Percentiles rank a stretch among this genome's conserved stretches.
Conservation (phyloP, 2,329 filamentous ascomycete genomes). For the Cytospora mali region DNA sequence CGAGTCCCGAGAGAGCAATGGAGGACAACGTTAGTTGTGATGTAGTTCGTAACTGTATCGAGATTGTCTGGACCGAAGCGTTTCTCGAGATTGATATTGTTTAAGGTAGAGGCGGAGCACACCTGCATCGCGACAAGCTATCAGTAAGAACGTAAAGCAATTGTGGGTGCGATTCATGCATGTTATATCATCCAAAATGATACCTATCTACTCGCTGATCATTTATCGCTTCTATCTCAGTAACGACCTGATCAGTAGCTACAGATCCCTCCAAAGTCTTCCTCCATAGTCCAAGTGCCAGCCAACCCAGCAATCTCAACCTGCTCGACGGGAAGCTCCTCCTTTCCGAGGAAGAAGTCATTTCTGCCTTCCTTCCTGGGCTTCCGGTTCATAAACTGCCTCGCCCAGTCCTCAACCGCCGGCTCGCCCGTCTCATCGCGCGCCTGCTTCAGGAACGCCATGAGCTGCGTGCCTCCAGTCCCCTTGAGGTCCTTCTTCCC, state of each 20-base stretch:
- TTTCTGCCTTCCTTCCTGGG: conserved; percentile 51
- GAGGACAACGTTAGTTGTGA: not conserved
- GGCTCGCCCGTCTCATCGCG: conserved; percentile 94
- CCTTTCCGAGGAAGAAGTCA: conserved; percentile 62
- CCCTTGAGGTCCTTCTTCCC: conserved; percentile 71
- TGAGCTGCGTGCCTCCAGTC: conserved; percentile 90
- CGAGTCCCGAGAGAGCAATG: not conserved
- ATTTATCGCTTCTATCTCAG: no score
- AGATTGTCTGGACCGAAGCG: no score
- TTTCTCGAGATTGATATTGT: no score
- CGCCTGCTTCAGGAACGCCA: conserved; percentile 95
- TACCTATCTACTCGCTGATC: no score
- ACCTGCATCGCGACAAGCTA: no score
- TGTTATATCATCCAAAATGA: no score
- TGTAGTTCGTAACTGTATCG: no score
- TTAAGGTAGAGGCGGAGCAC: no score
- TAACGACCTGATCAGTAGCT: conserved; percentile 54
- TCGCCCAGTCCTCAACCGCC: conserved; percentile 70
- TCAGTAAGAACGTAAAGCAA: no score
- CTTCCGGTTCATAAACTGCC: conserved; percentile 58
- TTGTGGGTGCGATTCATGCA: no score
- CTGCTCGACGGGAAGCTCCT: conserved; percentile 50
- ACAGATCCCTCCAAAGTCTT: conserved; percentile 69
- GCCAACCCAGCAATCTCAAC: conserved; percentile 69
- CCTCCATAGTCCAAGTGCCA: conserved; percentile 86